phyloP scores from a whole-genome alignment of 2,329 filamentous ascomycete genomes.

The Apiospora saccharicola region DNA sequence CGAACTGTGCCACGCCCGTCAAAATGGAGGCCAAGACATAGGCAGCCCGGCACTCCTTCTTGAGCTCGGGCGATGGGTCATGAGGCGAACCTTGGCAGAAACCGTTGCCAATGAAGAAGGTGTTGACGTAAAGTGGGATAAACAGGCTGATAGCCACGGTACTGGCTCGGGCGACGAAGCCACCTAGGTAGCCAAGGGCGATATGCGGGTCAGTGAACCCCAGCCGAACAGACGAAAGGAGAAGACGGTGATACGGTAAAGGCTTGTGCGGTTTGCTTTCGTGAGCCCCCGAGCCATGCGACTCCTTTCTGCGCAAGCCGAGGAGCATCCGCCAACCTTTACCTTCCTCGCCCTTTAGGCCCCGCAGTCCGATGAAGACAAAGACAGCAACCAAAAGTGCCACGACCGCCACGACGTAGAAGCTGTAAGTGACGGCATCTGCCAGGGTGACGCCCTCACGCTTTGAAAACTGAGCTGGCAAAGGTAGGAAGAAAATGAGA shows the following conservation, averaged over 20 bases:
- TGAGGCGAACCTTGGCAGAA: conserved; percentile 75
- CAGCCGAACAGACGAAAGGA: conserved; percentile 70
- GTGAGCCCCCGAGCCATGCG: not conserved
- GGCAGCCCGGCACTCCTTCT: conserved; percentile 82
- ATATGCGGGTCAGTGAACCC: conserved; percentile 81
- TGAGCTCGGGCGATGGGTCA: conserved; percentile 76
- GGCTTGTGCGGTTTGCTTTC: conserved; percentile 37
- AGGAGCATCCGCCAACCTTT: conserved; percentile 74
- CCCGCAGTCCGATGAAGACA: conserved; percentile 80
- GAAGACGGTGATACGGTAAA: conserved; percentile 65
- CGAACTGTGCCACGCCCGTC: conserved; percentile 86
- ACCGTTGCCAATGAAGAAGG: conserved; percentile 83
- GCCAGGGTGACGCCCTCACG: conserved; percentile 75
- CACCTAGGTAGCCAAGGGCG: conserved; percentile 86
- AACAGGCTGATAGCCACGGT: conserved; percentile 96
- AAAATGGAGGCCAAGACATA: conserved; percentile 89
- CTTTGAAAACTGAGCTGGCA: conserved; percentile 81
- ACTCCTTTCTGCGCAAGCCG: conserved; percentile 41
- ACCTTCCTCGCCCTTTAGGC: conserved; percentile 74
- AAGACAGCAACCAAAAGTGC: conserved; percentile 75
- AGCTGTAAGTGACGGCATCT: conserved; percentile 81
- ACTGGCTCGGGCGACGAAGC: conserved; percentile 92
- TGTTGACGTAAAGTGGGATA: conserved; percentile 90
- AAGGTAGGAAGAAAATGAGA: conserved; percentile 80
- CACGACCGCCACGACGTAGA: conserved; percentile 82